Conservation (phyloP, 2,329 filamentous ascomycete genomes). For the Alternaria atra region DNA sequence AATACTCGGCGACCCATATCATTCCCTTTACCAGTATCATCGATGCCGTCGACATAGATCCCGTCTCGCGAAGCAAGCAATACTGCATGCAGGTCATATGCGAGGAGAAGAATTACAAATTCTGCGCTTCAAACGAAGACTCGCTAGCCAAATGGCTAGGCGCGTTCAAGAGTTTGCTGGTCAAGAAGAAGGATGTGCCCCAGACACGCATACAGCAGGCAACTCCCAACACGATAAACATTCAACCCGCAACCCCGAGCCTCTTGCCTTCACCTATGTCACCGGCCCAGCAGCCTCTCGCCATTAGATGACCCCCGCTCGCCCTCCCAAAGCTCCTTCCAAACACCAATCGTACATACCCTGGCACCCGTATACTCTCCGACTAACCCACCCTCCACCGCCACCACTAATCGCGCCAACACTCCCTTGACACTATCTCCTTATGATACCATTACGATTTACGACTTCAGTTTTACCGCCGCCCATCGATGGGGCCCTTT, state of each 20-base stretch:
- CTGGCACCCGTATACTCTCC: constrained; percentile 8
- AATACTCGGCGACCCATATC: constrained; percentile 87
- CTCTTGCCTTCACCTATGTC: constrained; percentile 5
- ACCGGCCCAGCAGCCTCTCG: constrained; percentile 16
- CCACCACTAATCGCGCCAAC: constrained; percentile 13
- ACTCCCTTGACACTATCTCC: not conserved
- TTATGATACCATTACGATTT: constrained; percentile 17
- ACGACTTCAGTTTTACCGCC: constrained; percentile 5
- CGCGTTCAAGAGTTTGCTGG: constrained; percentile 85
- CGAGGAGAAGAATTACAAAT: constrained; percentile 74
- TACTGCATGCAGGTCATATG: constrained; percentile 93
- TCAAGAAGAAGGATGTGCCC: constrained; percentile 69
- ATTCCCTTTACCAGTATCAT: constrained; percentile 81
- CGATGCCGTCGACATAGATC: constrained; percentile 91
- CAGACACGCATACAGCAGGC: constrained; percentile 32
- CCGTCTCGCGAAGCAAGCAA: constrained; percentile 82
- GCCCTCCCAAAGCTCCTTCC: not conserved
- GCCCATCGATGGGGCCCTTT: constrained; percentile 5
- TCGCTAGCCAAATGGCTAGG: constrained; percentile 84
- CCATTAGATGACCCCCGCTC: constrained; percentile 11
- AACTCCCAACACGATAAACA: constrained; percentile 19
- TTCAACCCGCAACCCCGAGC: constrained; percentile 18
- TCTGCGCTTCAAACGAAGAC: constrained; percentile 77
- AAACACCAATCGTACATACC: constrained; percentile 15
- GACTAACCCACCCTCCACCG: not conserved